Conservation (phyloP, 495 filamentous ascomycete species). For the Hypoxylon fuscum region DNA sequence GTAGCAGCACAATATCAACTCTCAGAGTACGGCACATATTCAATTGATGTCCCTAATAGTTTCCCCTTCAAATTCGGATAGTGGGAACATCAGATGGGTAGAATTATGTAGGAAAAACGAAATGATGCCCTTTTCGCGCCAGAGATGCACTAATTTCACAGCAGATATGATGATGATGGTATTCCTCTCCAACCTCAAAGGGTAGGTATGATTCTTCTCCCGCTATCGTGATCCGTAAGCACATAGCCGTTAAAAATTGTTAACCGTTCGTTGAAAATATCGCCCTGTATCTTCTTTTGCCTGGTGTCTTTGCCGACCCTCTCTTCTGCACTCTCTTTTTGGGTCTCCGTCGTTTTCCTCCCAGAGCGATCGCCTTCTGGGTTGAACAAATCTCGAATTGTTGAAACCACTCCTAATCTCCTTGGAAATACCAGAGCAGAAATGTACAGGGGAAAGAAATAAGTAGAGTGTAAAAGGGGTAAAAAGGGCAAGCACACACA, state of each 20-base stretch:
- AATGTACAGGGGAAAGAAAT: constrained; percentile 22
- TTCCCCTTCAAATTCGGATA: constrained; percentile 3
- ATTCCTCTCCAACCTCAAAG: constrained; percentile 32
- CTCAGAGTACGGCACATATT: constrained; percentile 3
- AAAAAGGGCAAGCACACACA: constrained; percentile 16
- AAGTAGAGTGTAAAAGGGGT: not conserved
- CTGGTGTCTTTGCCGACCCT: constrained; percentile 19
- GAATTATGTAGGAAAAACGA: constrained; percentile 21
- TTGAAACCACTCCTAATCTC: constrained; percentile 6
- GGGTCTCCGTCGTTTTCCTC: constrained; percentile 2
- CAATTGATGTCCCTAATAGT: constrained; percentile 8
- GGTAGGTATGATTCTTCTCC: constrained; percentile 33
- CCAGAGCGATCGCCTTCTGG: constrained; percentile 12
- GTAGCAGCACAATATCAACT: not conserved
- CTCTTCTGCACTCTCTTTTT: constrained; percentile 18
- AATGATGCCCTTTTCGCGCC: constrained; percentile 37
- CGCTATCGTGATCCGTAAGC: constrained; percentile 43
- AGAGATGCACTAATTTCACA: constrained; percentile 41
- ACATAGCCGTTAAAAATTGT: constrained; percentile 37
- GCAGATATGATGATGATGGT: constrained; percentile 34
- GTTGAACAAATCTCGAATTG: constrained; percentile 15
- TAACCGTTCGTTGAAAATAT: constrained; percentile 32
- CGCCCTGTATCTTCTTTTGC: constrained; percentile 25
- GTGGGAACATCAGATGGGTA: constrained; percentile 11
- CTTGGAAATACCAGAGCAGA: constrained; percentile 14